These are phyloP conservation scores for Coleophoma crateriformis DNA, from an alignment of 2,329 filamentous ascomycete genomes.

Conservation along the genomic window DNA sequence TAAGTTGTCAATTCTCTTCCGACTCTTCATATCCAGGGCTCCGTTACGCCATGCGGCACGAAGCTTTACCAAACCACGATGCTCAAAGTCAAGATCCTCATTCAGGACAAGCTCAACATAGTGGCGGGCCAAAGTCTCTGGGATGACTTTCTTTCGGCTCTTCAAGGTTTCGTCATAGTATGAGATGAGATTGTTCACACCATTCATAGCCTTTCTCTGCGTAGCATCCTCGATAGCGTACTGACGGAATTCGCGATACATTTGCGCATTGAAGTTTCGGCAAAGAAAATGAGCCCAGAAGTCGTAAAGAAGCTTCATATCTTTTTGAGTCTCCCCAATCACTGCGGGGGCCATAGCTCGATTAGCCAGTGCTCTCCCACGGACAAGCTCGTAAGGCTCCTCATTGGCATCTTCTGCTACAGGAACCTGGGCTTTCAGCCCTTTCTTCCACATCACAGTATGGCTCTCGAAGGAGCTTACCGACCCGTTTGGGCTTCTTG, in stretches of 20 bases:
- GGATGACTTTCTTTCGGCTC: slow-evolving; percentile 40
- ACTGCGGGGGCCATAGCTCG: slow-evolving; percentile 25
- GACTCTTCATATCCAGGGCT: slow-evolving; percentile 47
- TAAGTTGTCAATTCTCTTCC: slow-evolving; percentile 47
- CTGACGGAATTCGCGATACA: slow-evolving; percentile 71
- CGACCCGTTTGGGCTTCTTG: slow-evolving; percentile 18
- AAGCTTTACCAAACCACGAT: slow-evolving; percentile 43
- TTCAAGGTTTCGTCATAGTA: slow-evolving; percentile 58
- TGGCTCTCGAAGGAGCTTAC: slow-evolving; percentile 14
- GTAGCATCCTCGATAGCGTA: slow-evolving; percentile 60
- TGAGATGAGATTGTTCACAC: slow-evolving; percentile 56
- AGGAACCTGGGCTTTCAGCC: slow-evolving; percentile 24
- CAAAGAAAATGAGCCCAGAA: slow-evolving; percentile 72
- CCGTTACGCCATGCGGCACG: slow-evolving; percentile 47
- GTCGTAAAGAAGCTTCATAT: slow-evolving; percentile 64
- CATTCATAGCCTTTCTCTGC: slow-evolving; percentile 43
- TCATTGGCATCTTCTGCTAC: slow-evolving; percentile 26
- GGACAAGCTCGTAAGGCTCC: slow-evolving; percentile 31
- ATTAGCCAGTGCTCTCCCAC: slow-evolving; percentile 32
- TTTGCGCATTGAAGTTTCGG: slow-evolving; percentile 66
- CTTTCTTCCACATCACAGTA: slow-evolving; percentile 31
- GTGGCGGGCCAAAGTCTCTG: slow-evolving; percentile 46
- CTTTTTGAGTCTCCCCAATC: slow-evolving; percentile 36
- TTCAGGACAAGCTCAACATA: slow-evolving; percentile 47
- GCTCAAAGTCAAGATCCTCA: slow-evolving; percentile 34